phyloP scores from a whole-genome alignment of 1,284 basidiomycete species.

The Ceratobasidium theobromae region DNA sequence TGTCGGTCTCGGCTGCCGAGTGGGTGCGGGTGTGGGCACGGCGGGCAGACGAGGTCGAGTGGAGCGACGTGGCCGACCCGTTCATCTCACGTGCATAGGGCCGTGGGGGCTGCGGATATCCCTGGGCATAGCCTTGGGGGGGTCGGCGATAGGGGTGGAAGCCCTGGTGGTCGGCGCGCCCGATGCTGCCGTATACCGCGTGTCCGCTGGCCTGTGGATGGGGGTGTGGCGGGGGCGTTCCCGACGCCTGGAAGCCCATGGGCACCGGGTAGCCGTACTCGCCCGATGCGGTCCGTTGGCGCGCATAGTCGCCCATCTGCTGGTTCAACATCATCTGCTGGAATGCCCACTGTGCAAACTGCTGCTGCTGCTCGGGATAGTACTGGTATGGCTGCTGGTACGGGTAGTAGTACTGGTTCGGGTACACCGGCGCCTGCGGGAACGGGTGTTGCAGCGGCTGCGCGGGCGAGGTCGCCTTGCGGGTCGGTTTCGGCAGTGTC shows the following conservation, averaged over 20 bases:
- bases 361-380: conserved; percentile 40
- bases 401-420: conserved; percentile 63
- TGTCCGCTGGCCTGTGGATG: conserved; percentile 40
- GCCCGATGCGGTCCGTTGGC: too few species aligned
- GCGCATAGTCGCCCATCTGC: conserved; percentile 33
- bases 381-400: conserved; percentile 54
- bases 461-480: conserved; percentile 10
- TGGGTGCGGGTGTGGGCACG: conserved; percentile 45
- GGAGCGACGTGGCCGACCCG: conserved; percentile 29
- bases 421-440: conserved; percentile 49
- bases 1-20: conserved; percentile 35
- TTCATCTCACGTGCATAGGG: conserved; percentile 61
- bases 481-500: conserved; percentile 6
- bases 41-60: conserved; percentile 37
- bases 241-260: conserved; percentile 28
- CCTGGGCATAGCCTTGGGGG: background rate
- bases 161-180: conserved; percentile 18
- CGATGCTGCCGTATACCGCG: conserved; percentile 45
- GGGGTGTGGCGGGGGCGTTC: conserved; percentile 55
- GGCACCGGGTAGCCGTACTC: too few species aligned
- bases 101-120: conserved; percentile 44
- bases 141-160: conserved; percentile 33
- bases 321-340: conserved; percentile 80
- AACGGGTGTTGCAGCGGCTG: conserved; percentile 16
- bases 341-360: conserved; percentile 81